Conservation (phyloP, 1,284 basidiomycete species). For the Tilletia horrida region DNA sequence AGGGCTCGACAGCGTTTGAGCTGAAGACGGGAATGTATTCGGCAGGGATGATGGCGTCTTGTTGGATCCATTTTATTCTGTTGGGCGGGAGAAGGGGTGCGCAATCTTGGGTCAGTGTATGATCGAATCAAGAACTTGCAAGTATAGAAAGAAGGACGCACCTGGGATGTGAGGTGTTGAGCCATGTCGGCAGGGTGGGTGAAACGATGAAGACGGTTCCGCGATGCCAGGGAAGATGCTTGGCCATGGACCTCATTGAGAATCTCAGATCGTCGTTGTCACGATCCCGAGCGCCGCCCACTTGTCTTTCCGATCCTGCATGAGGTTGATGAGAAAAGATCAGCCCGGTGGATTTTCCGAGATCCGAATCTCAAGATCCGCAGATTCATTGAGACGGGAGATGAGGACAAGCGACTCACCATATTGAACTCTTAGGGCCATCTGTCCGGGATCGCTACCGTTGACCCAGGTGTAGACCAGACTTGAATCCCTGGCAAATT, state of each 20-base stretch:
- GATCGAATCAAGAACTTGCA: not conserved
- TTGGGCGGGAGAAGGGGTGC: too few species aligned
- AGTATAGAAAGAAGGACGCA: conserved; percentile 5
- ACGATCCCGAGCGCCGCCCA: conserved; percentile 20
- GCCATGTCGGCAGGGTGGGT: conserved; percentile 18
- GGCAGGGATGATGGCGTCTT: conserved; percentile 15
- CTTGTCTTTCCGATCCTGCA: conserved; percentile 15
- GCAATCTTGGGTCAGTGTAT: too few species aligned
- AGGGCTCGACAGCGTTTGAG: conserved; percentile 20
- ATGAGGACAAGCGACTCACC: not conserved
- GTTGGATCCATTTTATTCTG: conserved; percentile 20
- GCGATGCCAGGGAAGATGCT: conserved; percentile 21
- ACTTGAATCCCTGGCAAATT: conserved; percentile 11
- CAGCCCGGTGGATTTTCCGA: not conserved
- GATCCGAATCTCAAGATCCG: not conserved
- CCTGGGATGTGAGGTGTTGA: conserved; percentile 16
- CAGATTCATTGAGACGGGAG: not conserved
- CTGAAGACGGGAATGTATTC: conserved; percentile 18
- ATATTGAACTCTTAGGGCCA: conserved; percentile 1
- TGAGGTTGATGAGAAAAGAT: too few species aligned
- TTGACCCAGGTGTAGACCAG: conserved; percentile 20
- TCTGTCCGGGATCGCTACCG: conserved; percentile 2
- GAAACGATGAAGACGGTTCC: conserved; percentile 18
- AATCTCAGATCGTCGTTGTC: conserved; percentile 23
- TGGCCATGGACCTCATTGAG: conserved; percentile 12